Base-by-base conservation (phyloP, 2,329 filamentous ascomycete species). In the Aspergillus transmontanensis region DNA sequence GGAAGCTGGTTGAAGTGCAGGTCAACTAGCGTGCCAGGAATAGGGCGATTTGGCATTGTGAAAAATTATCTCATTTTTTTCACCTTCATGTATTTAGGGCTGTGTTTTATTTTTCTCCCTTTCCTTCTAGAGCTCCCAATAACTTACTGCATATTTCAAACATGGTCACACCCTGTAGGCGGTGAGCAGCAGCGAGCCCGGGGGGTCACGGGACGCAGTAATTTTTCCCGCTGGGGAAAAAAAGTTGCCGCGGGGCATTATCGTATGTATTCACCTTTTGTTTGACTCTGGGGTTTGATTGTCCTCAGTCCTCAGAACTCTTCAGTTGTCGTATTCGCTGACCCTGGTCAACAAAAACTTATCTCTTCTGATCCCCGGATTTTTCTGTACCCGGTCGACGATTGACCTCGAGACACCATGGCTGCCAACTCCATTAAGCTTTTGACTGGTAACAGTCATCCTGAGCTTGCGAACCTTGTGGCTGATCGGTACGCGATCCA, bases 351-450 rank as follows among this genome's bases (percentile, higher is more conserved):
- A 32, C 19, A 11, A 19, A 32, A 32, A 12, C 41, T 45, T 41
- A 28, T 60, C 54, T 28, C 10, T 61, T 36, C 57, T 45, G 26
- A 19, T 46, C 60, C 36, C 9, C 32, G 41, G 46, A 46, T 58
- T 39, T 43, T 39, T 12, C n/a, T 63, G 45, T 53, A 64, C 12
- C n/a, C 46, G n/a, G 23, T 34, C 36, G 30, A 48, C n/a, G 26
- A n/a, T 32, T 51, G 48, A 51, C 28, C 23, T 41, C 59, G 55
- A 59, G 57, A 59, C 56, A 68, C 43, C 64, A 91, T 92, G 89
- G 86, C 89, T 69, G 85, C 87, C 66, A 92, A 91, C 80, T 89
- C 87, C 43, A 91, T 92, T 76, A 92, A 92, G 79, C 81, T 92
- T 67, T 82, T 92, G 76, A 91, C 89, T 71, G 89, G 89, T 71